Evolutionary conservation across 169 alveolate species (phyloP).

Genomic region (Plasmodium falciparum): DNA sequence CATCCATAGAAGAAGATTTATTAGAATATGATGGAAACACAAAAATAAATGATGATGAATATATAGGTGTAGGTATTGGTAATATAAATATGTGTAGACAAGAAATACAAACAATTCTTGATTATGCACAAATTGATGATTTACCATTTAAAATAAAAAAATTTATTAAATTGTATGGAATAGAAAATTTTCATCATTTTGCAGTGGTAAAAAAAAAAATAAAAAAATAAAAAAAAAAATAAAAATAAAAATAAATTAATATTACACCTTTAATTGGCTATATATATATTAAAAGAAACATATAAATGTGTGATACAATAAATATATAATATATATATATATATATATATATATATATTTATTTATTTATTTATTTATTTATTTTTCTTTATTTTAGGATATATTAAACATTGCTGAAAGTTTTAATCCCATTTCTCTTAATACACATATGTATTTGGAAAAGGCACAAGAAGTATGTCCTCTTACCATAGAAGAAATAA

Average conservation of each 20-base stretch:
- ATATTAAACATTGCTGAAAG: constrained; percentile 64
- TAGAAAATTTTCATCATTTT: constrained; percentile 76
- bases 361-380: background rate
- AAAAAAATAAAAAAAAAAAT: background rate
- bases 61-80: constrained; percentile 69
- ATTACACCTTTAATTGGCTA: background rate
- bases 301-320: background rate
- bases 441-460: constrained; percentile 58
- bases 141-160: constrained; percentile 62
- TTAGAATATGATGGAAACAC: constrained; percentile 38
- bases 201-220: constrained; percentile 34
- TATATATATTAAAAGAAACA: background rate
- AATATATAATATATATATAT: background rate
- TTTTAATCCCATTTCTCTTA: constrained; percentile 23
- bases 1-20: constrained; percentile 73
- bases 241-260: background rate
- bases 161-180: constrained; percentile 68
- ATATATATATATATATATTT: background rate
- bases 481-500: constrained; percentile 65
- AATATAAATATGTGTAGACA: constrained; percentile 34
- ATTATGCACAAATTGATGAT: constrained; percentile 34
- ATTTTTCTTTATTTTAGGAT: constrained; percentile 27
- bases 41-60: constrained; percentile 22
- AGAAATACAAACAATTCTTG: constrained; percentile 49
- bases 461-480: constrained; percentile 73